Evolutionary conservation across 345 rosid genomes (phyloP), one percentile per base, ranked within the genome.

Genomic region (Euclidium syriacum): DNA sequence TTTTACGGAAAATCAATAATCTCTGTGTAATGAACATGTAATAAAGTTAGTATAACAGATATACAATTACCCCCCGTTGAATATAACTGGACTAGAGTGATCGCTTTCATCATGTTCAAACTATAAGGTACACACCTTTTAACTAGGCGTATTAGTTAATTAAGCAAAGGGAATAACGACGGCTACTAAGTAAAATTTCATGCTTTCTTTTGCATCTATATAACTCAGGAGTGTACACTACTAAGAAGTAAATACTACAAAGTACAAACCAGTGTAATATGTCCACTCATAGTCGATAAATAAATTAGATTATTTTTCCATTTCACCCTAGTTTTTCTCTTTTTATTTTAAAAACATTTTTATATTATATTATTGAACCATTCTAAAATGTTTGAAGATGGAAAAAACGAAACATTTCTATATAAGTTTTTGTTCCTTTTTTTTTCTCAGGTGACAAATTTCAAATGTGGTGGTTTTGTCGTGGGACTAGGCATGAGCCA

Each of bases 401-500:
- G 10, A 7, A 35, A 10, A 1, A 29, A 29, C 33, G 8, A 27
- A 4, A 38, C 35, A 33, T 49, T 10, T n/a, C 20, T n/a, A 40
- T 26, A 29, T 50, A 7, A 18, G 7, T 0, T 11, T 41, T 5
- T 34, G 36, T 34, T 24, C 26, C 4, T 36, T 54, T 44, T 34
- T 14, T 19, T 23, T 39, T 16, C 10, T 14, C 75, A 91, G 95
- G 88, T 88, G 50, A 88, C 98, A 9, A 80, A 72, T 41, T 81
- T 88, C 80, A 79, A 81, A 59, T 86, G 85, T 34, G 96, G 95
- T 42, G 96, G 83, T 12, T 84, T 88, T 63, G 69, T 76, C 10
- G 64, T 91, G 4, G 98, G 96, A 40, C 52, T 86, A 30, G 65
- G 85, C 41, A 63, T 83, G 91, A 91, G 81, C 72, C 98, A 91